Conservation (phyloP, 2,329 filamentous ascomycete genomes). For the Arthrobotrys sphaeroides region DNA sequence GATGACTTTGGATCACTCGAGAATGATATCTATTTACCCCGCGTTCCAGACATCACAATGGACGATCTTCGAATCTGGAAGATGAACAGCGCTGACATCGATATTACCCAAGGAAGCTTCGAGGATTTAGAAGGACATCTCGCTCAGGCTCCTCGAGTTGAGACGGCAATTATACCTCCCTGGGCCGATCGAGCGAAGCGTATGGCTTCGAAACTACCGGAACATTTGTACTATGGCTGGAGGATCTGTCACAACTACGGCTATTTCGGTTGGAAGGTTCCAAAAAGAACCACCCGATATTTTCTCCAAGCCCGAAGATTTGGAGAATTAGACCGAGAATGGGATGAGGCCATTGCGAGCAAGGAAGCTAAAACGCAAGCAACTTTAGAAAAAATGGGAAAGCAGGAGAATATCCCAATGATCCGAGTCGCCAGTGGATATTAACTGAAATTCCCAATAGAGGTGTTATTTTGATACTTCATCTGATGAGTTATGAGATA, state of each 20-base stretch:
- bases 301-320: slow-evolving; percentile 31
- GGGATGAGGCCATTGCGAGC: slow-evolving; percentile 41
- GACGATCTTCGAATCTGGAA: slow-evolving; percentile 35
- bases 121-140: not conserved
- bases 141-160: not conserved
- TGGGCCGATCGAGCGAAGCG: slow-evolving; percentile 21
- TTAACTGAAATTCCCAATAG: not conserved
- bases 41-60: slow-evolving; percentile 10
- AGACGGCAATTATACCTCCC: slow-evolving; percentile 2
- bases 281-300: slow-evolving; percentile 3
- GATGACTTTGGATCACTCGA: slow-evolving; percentile 29
- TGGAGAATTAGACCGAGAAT: slow-evolving; percentile 42
- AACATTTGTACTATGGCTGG: slow-evolving; percentile 50
- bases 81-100: slow-evolving; percentile 42
- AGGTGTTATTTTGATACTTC: not conserved
- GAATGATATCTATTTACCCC: slow-evolving; percentile 35
- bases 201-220: slow-evolving; percentile 18
- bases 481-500: no score
- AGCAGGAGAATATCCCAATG: slow-evolving; percentile 34
- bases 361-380: slow-evolving; percentile 33
- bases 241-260: slow-evolving; percentile 50
- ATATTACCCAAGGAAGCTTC: slow-evolving; percentile 12
- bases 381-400: slow-evolving; percentile 20
- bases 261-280: slow-evolving; percentile 46
- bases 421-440: slow-evolving; percentile 35